phyloP scores from a whole-genome alignment of 2,329 filamentous ascomycete genomes.

The Calonectria ilicicola region DNA sequence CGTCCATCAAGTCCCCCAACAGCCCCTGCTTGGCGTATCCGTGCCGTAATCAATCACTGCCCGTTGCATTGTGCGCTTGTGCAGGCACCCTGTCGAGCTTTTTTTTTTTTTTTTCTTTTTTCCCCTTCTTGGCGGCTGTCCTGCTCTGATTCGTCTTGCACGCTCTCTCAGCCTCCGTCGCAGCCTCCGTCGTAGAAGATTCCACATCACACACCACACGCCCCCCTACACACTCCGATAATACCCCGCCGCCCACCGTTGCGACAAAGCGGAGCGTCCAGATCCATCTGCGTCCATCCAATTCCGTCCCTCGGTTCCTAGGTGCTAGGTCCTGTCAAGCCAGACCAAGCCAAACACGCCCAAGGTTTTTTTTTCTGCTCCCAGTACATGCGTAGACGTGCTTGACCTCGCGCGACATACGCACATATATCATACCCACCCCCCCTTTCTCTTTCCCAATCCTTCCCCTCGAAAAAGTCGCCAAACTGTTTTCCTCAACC shows the following conservation, averaged over 20 bases:
- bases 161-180: neutral
- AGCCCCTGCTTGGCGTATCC: neutral
- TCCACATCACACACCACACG: conserved; percentile 16
- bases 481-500: conserved; percentile 92
- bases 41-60: conserved; percentile 21
- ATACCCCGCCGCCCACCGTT: conserved; percentile 25
- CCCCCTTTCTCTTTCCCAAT: conserved; percentile 1
- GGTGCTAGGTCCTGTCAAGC: neutral
- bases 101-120: neutral
- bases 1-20: neutral
- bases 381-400: conserved; percentile 5
- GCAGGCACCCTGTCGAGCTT: neutral
- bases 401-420: neutral
- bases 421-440: conserved; percentile 20
- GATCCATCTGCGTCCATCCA: conserved; percentile 23
- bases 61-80: conserved; percentile 20
- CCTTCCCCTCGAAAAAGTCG: conserved; percentile 51
- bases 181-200: neutral
- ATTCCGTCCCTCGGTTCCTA: conserved; percentile 8
- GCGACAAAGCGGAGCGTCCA: conserved; percentile 3
- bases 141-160: neutral
- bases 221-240: conserved; percentile 23
- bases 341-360: neutral
- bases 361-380: neutral
- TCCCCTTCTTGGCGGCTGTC: neutral